Percentiles rank a stretch among this genome's conserved stretches.
Evolutionary conservation across 441 rosid species (phyloP).

Genomic region (Euphorbia celastroides): DNA sequence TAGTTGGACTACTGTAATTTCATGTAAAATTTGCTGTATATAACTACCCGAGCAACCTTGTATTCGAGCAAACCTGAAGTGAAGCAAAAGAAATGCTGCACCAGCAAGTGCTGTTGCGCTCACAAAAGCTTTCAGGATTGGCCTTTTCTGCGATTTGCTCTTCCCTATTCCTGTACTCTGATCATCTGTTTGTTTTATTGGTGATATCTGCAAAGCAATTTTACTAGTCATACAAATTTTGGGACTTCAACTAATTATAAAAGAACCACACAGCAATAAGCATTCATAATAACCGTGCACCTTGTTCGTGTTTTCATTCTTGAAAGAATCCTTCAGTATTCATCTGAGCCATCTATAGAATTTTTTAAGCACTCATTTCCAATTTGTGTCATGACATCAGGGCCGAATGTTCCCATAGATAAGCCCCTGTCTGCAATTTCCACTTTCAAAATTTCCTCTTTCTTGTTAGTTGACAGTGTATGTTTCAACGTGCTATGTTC

Average conservation of each 20-base stretch:
- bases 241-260: not conserved
- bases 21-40: not conserved
- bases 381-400: not conserved
- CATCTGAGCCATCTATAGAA: not conserved
- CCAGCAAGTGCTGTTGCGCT: slow-evolving; percentile 25
- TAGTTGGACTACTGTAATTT: not conserved
- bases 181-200: not conserved
- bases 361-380: no score
- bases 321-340: not conserved
- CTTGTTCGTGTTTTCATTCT: slow-evolving; percentile 5
- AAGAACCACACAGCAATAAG: not conserved
- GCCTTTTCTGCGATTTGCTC: slow-evolving; percentile 16
- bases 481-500: not conserved
- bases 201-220: not conserved
- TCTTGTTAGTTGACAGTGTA: not conserved
- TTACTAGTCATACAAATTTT: slow-evolving; percentile 2
- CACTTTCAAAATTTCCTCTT: slow-evolving; percentile 10
- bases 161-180: not conserved
- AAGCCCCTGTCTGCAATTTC: slow-evolving; percentile 4
- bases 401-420: not conserved
- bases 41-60: not conserved
- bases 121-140: slow-evolving; percentile 23
- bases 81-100: slow-evolving; percentile 20
- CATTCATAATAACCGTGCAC: slow-evolving; percentile 1
- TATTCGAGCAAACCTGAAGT: slow-evolving; percentile 23